Evolutionary conservation across 2,329 filamentous ascomycete genomes (phyloP), one percentile per base, ranked within the genome.

Genomic region (Epichloe sp.): DNA sequence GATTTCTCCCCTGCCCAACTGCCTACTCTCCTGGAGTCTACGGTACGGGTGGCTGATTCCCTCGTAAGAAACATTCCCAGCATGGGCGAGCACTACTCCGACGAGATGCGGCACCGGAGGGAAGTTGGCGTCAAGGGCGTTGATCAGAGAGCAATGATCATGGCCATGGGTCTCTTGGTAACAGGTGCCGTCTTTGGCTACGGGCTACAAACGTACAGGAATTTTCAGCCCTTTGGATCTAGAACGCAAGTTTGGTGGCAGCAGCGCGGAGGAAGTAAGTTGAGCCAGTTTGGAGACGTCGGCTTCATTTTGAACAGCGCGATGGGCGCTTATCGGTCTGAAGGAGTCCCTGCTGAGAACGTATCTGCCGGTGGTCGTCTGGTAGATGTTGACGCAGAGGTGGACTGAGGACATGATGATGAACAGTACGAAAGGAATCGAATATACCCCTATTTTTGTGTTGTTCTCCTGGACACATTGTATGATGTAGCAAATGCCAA

Each of bases 221-320:
- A 63, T 2, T 58, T 76, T 51, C 63, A 69, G 26, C 69, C 72
- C 1, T 73, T 75, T 54, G 75, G 75, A 1, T 62, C 67, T n/a
- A 60, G 63, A 19, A 63, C 64, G 12, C 70, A 78, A 48, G 57
- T 67, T 2, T 78, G 75, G 66, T 62, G 62, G 51, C 59, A 66
- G 1, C 52, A 58, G n/a, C 61, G 54, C 40, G 58, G 56, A 12
- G 58, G 63, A 1, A 60, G 63, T 2, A 62, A 61, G 47, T 54
- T 77, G 36, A 64, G 66, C 47, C 66, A 67, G 52, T 74, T 75
- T 55, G 75, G 74, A 3, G 71, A 73, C 21, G 62, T 75, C 15
- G 73, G 75, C 1, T 65, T 68, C 1, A 70, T 78, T 62, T 56
- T 78, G 34, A 58, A 59, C 14, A 65, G 61, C 43, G 65, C 62